Percentiles rank a stretch among this genome's conserved stretches.
These are phyloP conservation scores for Torulaspora delbrueckii DNA, from an alignment of 805 yeast species.

Conservation along the genomic window DNA sequence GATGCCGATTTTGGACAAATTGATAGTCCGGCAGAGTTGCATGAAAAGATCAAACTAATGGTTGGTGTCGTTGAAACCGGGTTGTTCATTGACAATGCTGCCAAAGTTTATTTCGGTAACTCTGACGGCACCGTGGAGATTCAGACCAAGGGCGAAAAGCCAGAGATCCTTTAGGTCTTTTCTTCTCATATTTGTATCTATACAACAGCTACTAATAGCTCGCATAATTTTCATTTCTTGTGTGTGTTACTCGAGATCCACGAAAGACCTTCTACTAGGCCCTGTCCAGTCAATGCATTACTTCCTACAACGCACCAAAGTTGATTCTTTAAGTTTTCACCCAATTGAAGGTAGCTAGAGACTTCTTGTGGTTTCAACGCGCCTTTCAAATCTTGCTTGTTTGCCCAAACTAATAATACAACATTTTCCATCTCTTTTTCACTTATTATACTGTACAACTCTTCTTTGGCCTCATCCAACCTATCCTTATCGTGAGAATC, in stretches of 20 bases:
- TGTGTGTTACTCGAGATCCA: conserved; percentile 71
- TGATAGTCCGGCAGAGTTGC: conserved; percentile 47
- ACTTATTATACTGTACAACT: conserved; percentile 67
- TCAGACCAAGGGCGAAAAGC: conserved; percentile 11
- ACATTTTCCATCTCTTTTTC: conserved; percentile 83
- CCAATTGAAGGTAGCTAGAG: conserved; percentile 64
- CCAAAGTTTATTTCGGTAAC: conserved; percentile 85
- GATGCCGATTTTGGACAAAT: conserved; percentile 91
- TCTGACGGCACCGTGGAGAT: conserved; percentile 57
- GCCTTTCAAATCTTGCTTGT: conserved; percentile 73
- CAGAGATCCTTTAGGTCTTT: background rate
- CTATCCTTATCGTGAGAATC: conserved; percentile 74
- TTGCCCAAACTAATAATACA: conserved; percentile 77
- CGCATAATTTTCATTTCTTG: conserved; percentile 12
- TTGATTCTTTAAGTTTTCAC: conserved; percentile 54
- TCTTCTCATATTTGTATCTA: conserved; percentile 4
- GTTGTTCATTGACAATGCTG: conserved; percentile 64
- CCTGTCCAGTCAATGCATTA: conserved; percentile 85
- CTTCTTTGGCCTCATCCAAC: conserved; percentile 71
- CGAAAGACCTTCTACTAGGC: conserved; percentile 78
- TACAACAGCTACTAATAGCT: conserved; percentile 6
- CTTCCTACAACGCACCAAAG: conserved; percentile 91
- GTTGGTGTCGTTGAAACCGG: conserved; percentile 98
- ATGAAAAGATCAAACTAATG: conserved; percentile 60
- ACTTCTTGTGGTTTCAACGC: conserved; percentile 76